Percentiles rank a stretch among this genome's conserved stretches.
Evolutionary conservation across 2,329 filamentous ascomycete genomes (phyloP).

Genomic region (Fulvia fulva): DNA sequence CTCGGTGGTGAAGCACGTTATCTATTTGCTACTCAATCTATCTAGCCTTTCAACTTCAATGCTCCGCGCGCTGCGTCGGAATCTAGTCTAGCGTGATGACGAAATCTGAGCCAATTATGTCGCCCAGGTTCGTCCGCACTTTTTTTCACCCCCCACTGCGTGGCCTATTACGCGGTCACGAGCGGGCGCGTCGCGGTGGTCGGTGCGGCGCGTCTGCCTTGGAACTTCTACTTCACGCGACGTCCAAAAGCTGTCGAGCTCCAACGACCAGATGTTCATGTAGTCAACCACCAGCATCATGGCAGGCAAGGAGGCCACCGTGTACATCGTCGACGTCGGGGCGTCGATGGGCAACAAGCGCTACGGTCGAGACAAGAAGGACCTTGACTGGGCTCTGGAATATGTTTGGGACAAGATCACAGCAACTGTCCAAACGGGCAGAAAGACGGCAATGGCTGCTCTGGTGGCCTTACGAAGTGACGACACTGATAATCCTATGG

Average conservation of each 20-base stretch:
- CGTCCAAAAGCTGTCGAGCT: not conserved
- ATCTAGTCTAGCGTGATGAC: too few relatives aligned
- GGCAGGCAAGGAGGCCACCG: slow-evolving; percentile 87
- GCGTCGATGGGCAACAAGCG: slow-evolving; percentile 73
- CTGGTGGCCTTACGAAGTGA: slow-evolving; percentile 82
- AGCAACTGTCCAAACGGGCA: slow-evolving; percentile 63
- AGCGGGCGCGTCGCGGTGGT: too few relatives aligned
- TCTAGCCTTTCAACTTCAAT: too few relatives aligned
- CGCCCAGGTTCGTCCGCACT: too few relatives aligned
- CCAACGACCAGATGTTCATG: slow-evolving; percentile 2
- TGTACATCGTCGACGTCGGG: slow-evolving; percentile 88
- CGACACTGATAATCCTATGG: slow-evolving; percentile 64
- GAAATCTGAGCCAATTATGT: too few relatives aligned
- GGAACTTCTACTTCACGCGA: not conserved
- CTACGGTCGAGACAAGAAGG: slow-evolving; percentile 67
- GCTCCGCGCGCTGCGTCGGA: too few relatives aligned
- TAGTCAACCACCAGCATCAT: slow-evolving; percentile 47
- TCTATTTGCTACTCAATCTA: too few relatives aligned
- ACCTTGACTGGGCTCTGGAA: slow-evolving; percentile 83
- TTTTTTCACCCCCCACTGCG: too few relatives aligned
- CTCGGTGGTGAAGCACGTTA: too few relatives aligned
- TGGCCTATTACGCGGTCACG: too few relatives aligned
- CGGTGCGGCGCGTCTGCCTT: slow-evolving; percentile 5
- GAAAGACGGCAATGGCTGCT: slow-evolving; percentile 72
- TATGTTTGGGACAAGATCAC: slow-evolving; percentile 95